Base-by-base conservation (phyloP, 1,284 basidiomycete genomes). In the Ustilago vetiveriae region DNA sequence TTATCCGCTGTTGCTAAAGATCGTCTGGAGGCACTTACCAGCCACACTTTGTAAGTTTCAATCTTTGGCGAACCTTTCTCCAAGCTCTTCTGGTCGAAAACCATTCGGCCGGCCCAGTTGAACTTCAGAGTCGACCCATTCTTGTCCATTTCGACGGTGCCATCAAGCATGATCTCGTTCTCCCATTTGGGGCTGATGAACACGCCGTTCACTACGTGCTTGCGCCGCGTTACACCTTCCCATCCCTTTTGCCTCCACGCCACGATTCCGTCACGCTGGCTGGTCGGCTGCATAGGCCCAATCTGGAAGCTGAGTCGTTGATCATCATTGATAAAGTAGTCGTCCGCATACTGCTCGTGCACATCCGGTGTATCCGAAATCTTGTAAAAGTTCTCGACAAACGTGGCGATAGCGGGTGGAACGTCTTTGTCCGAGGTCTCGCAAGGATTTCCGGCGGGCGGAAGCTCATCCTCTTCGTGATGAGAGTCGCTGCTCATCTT, bases 81-180 rank as follows among this genome's bases (percentile, higher is more conserved):
- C 14, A 71, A 39, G 35, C 62, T 71, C 39, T 60, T 26, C 23
- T 50, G 33, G 39, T 67, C 67, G 38, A 74, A 74, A 21, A 60
- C 68, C 72, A 74, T 74, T 26, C 67, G 42, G 10, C 72, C 72
- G 9, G 57, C 72, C 72, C 72, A 74, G 33, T 65, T 63, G 49
- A 66, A 69, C 30, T 41, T 52, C 33, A 66, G 43, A 6, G 63
- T 64, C 7, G 46, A 22, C 22, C 72, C 72, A 22, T 68, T 68
- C 62, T 66, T 63, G 42, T 66, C 57, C 67, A 62, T 63, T 46
- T 73, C 68, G 23, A 74, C 72, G 32, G 35, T 54, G 26, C 72
- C 72, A n/a, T 70, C 58, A 8, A 74, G 55, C 72, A 74, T 74
- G 51, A 65, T 64, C 45, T 68, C 72, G 41, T 63, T 59, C 21